Evolutionary conservation across 2,329 filamentous ascomycete genomes (phyloP).

Genomic region (Arthrobotrys iridis): DNA sequence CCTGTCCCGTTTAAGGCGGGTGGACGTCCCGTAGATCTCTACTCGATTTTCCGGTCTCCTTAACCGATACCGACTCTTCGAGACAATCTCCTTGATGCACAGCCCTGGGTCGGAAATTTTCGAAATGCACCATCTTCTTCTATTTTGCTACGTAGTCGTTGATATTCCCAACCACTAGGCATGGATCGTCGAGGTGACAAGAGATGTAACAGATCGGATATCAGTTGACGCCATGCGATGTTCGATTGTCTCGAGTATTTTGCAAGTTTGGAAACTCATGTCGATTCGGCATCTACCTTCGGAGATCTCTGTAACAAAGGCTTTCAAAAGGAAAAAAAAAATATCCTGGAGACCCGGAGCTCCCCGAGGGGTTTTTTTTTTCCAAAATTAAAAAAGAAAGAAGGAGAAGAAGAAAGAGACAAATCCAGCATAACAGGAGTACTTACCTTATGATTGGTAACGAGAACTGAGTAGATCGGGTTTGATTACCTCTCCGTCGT

Average conservation of each 20-base stretch:
- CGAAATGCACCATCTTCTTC: no score
- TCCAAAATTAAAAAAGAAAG: not conserved
- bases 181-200: not conserved
- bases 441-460: not conserved
- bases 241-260: not conserved
- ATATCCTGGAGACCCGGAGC: no score
- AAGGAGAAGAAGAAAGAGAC: not conserved
- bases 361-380: no score
- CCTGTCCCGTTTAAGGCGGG: no score
- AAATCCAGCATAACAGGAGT: conserved; percentile 5
- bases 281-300: not conserved
- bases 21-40: no score
- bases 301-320: not conserved
- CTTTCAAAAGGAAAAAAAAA: not conserved
- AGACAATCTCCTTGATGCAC: no score
- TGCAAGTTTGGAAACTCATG: no score
- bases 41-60: no score
- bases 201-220: conserved; percentile 12
- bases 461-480: not conserved
- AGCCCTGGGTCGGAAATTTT: no score
- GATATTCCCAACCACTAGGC: not conserved
- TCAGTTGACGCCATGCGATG: conserved; percentile 1
- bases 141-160: not conserved
- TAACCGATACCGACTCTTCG: no score
- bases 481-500: not conserved